These are phyloP conservation scores for Colletotrichum simmondsii DNA, from an alignment of 2,329 filamentous ascomycete species.

Conservation along the genomic window DNA sequence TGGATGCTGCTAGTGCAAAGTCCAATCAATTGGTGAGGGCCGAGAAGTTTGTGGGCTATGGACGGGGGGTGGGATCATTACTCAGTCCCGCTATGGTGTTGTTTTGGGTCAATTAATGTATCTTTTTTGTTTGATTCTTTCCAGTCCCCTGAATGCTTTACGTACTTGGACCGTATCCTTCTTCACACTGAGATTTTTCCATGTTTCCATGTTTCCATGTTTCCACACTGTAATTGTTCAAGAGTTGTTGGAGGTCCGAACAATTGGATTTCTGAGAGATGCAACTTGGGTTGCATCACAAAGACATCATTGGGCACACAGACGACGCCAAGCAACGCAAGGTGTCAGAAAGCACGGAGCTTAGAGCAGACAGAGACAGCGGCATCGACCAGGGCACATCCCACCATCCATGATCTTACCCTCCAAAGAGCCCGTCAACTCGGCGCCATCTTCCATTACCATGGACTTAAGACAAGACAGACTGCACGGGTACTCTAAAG, in stretches of 20 bases:
- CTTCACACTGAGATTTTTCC: too few relatives aligned
- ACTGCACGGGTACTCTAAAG: neutral
- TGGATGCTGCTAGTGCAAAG: neutral
- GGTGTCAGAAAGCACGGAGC: neutral
- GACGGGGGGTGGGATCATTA: neutral
- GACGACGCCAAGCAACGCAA: slow-evolving; percentile 2
- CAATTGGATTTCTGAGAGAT: neutral
- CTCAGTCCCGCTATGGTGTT: neutral
- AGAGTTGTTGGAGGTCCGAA: neutral
- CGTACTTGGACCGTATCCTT: too few relatives aligned
- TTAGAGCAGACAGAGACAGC: neutral
- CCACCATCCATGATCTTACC: neutral
- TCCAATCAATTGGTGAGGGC: neutral
- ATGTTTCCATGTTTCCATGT: too few relatives aligned
- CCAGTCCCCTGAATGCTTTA: neutral
- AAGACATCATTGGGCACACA: slow-evolving; percentile 29
- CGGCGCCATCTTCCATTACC: neutral
- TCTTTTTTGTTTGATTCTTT: neutral
- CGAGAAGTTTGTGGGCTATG: neutral
- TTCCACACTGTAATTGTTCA: neutral
- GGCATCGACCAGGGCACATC: neutral
- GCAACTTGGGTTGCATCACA: slow-evolving; percentile 22
- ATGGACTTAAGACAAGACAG: neutral
- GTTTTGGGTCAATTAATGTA: neutral
- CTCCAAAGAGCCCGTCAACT: neutral